Conservation (phyloP, 2,329 filamentous ascomycete genomes). For the Beauveria sp. region DNA sequence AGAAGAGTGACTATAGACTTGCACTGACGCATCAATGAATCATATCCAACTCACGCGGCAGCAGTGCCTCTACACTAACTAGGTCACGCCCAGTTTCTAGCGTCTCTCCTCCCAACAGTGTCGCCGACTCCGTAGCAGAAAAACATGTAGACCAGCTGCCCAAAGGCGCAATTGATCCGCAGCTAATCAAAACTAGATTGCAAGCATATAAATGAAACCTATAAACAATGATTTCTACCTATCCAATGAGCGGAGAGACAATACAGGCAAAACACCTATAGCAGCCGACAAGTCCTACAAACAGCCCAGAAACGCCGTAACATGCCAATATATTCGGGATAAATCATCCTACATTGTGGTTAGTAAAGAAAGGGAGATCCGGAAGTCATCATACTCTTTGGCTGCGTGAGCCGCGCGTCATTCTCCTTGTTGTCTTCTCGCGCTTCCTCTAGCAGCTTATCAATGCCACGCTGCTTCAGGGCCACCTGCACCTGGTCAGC, state of each 20-base stretch:
- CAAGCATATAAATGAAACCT: neutral
- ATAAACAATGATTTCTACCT: neutral
- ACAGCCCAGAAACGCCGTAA: neutral
- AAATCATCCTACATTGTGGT: neutral
- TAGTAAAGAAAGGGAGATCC: constrained; percentile 34
- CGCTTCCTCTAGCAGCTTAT: constrained; percentile 86
- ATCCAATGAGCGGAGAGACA: constrained; percentile 8
- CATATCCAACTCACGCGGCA: too few relatives aligned
- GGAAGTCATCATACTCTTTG: constrained; percentile 30
- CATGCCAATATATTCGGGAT: constrained; percentile 25
- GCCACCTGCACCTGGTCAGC: constrained; percentile 51
- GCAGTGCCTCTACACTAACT: neutral
- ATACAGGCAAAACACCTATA: neutral
- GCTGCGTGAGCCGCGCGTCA: constrained; percentile 49
- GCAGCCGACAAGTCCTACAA: neutral
- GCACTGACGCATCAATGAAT: too few relatives aligned
- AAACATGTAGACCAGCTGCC: neutral
- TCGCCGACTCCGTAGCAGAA: neutral
- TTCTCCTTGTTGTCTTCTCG: constrained; percentile 84
- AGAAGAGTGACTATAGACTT: too few relatives aligned
- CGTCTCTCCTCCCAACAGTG: neutral
- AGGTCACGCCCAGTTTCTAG: neutral
- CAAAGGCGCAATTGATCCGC: neutral
- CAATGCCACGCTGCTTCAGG: constrained; percentile 82
- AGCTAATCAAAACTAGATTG: neutral